Evolutionary conservation across 192 early-diverging fungal genomes (phyloP).

Genomic region (Backusella psychrophila): DNA sequence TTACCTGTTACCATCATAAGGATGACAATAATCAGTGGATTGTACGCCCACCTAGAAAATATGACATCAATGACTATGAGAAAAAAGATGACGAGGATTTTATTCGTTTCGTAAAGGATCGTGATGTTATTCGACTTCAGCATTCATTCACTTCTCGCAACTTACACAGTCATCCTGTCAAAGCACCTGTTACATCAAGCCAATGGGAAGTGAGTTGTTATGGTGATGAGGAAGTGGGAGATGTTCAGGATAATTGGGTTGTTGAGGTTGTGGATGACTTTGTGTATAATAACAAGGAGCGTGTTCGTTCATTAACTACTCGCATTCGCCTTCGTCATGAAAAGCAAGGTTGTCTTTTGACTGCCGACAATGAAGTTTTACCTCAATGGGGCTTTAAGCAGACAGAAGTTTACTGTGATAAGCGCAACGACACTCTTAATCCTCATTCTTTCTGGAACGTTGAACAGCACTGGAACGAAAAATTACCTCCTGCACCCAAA

Average conservation of each 20-base stretch:
- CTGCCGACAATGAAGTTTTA: conserved; percentile 68
- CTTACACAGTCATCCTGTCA: conserved; percentile 82
- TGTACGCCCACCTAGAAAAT: conserved; percentile 30
- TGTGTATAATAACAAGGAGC: conserved; percentile 40
- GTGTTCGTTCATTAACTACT: conserved; percentile 78
- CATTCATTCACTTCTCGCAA: conserved; percentile 73
- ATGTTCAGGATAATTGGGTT: conserved; percentile 89
- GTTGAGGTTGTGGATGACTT: conserved; percentile 80
- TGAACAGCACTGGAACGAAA: conserved; percentile 80
- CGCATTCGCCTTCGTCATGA: conserved; percentile 79
- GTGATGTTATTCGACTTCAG: conserved; percentile 79
- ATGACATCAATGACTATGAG: conserved; percentile 32
- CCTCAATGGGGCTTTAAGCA: conserved; percentile 98
- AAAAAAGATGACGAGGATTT: conserved; percentile 34
- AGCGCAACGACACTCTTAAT: conserved; percentile 53
- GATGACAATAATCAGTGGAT: conserved; percentile 95
- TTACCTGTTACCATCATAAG: conserved; percentile 92
- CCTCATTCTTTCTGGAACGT: conserved; percentile 88
- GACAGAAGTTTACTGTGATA: conserved; percentile 86
- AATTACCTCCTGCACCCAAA: conserved; percentile 60
- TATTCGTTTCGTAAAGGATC: conserved; percentile 58
- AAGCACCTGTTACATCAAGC: conserved; percentile 68
- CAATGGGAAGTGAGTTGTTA: conserved; percentile 91
- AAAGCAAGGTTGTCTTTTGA: conserved; percentile 70
- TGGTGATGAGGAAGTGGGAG: conserved; percentile 70